Evolutionary conservation across 108 stramenopile genomes (phyloP).

Genomic region (Heterococcus sp.): DNA sequence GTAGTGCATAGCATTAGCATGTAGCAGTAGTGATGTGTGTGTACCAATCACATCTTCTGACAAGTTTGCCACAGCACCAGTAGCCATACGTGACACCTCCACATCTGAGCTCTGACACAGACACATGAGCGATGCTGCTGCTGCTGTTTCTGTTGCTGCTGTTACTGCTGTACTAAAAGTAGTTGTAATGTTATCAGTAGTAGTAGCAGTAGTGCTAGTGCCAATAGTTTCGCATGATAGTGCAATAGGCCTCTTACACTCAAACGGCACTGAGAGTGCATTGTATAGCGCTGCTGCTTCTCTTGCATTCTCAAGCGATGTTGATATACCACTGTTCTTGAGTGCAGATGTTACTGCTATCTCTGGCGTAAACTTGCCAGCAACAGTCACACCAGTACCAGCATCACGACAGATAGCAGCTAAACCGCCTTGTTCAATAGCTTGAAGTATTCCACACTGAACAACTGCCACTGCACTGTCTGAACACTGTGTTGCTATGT

Average conservation of each 20-base stretch:
- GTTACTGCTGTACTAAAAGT: neutral
- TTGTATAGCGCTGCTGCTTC: constrained; percentile 68
- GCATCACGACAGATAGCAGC: neutral
- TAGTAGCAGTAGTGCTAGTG: no score
- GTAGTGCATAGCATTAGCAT: constrained; percentile 57
- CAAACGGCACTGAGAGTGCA: constrained; percentile 57
- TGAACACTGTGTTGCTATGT: constrained; percentile 49
- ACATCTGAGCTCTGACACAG: constrained; percentile 61
- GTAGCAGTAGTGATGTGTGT: constrained; percentile 38
- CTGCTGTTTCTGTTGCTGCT: constrained; percentile 12
- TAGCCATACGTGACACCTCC: constrained; percentile 69
- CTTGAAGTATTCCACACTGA: constrained; percentile 33
- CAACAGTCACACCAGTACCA: neutral
- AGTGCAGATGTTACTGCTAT: neutral
- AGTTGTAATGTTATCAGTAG: no score
- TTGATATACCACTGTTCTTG: no score
- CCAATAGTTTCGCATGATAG: no score
- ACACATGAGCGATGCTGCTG: constrained; percentile 47
- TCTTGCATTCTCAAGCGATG: constrained; percentile 65
- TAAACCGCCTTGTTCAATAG: constrained; percentile 33
- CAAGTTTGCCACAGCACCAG: constrained; percentile 69
- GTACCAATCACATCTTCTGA: constrained; percentile 57
- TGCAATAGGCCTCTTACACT: constrained; percentile 55
- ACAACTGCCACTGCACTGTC: constrained; percentile 49
- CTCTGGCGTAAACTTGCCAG: neutral